Evolutionary conservation across 495 filamentous ascomycete species (phyloP), one percentile per base, ranked within the genome.

Genomic region (Haplographium delicatum): DNA sequence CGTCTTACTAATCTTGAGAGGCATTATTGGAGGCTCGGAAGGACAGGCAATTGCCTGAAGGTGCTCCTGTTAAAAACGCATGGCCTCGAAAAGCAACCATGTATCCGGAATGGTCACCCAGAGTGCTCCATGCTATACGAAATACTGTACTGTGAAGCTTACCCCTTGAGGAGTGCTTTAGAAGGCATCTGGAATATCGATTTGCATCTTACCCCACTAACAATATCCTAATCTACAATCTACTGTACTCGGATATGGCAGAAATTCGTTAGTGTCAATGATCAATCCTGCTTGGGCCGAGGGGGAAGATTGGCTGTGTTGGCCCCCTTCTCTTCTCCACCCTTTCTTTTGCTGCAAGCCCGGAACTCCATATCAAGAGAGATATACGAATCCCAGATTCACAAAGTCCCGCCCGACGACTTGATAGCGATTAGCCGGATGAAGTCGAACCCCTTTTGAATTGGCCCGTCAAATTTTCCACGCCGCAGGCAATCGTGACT

Each of bases 361-460:
- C 26, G 35, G 25, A 50, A 43, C 19, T 47, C 19, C 5, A 47
- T 34, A 47, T 43, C 47, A 43, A 35, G 47, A 50, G 47, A 24
- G 9, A 4, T 13, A 26, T 7, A 13, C 13, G 19, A 20, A 10
- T 20, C 26, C 18, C 44, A 1, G n/a, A 22, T 13, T 47, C 25
- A 16, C 15, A 30, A 37, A 18, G 16, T 38, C 40, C 33, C 42
- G 44, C 44, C 30, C 30, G 30, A 47, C 20, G 39, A 43, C 26
- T 43, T 23, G 39, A 43, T 20, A 15, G 16, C 22, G 27, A 43
- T 51, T 51, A 51, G 19, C 39, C 49, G 28, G 40, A 51, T 51
- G 40, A 30, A 51, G 26, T 22, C 30, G 30, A 48, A 48, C 40
- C 15, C 37, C 30, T 18, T 20, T 30, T 33, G 18, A 11, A 26